Evolutionary conservation across 495 filamentous ascomycete genomes (phyloP).

Genomic region (Penicillium lagena): DNA sequence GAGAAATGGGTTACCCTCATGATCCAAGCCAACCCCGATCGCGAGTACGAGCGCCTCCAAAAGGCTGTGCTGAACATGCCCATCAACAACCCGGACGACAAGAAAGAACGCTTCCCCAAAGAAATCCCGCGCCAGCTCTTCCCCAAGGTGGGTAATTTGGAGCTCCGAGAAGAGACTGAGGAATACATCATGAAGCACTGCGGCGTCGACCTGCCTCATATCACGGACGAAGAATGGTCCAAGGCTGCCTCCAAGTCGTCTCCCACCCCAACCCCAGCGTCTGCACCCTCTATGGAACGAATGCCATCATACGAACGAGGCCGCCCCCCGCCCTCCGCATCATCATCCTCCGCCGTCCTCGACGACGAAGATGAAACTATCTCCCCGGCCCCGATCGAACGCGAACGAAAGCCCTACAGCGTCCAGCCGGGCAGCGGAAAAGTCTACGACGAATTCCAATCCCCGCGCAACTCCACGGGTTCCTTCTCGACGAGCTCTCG

Average conservation of each 20-base stretch:
- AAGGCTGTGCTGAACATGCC: constrained; percentile 70
- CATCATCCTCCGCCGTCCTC: constrained; percentile 28
- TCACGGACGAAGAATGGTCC: constrained; percentile 32
- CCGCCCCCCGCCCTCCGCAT: constrained; percentile 37
- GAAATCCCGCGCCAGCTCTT: constrained; percentile 70
- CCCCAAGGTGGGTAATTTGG: constrained; percentile 40
- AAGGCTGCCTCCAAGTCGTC: constrained; percentile 14
- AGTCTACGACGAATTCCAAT: constrained; percentile 34
- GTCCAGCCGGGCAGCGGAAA: constrained; percentile 52
- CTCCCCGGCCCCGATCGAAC: constrained; percentile 48
- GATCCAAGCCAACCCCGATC: constrained; percentile 71
- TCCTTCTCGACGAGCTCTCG: constrained; percentile 24
- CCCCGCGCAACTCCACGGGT: constrained; percentile 16
- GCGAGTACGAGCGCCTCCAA: constrained; percentile 68
- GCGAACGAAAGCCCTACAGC: constrained; percentile 56
- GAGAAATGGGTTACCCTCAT: constrained; percentile 67
- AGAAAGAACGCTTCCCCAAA: constrained; percentile 70
- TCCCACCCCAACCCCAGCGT: constrained; percentile 10
- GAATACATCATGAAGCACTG: constrained; percentile 41
- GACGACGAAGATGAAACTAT: constrained; percentile 39
- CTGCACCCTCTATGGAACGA: constrained; percentile 10
- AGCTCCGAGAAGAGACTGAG: constrained; percentile 35
- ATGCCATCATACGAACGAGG: constrained; percentile 42
- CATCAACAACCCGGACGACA: constrained; percentile 66
- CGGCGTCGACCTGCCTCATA: constrained; percentile 38